Evolutionary conservation across 2,329 filamentous ascomycete genomes (phyloP).

Genomic region (Pseudofabraea citricarpa): DNA sequence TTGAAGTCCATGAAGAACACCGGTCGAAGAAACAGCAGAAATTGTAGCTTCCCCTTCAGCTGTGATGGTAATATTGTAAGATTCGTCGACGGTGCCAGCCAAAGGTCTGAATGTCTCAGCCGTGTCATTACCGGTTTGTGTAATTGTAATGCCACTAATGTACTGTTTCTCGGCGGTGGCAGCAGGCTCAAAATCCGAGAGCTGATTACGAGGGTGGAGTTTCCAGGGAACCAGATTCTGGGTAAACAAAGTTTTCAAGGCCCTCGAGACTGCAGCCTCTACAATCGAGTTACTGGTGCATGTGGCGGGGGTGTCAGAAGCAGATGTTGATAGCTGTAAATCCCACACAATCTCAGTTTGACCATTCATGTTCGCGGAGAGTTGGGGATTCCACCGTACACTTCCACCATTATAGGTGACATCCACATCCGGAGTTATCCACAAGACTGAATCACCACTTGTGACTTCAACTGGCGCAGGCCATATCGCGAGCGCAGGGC

Average conservation of each 20-base stretch:
- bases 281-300: slow-evolving; percentile 47
- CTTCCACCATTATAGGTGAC: slow-evolving; percentile 54
- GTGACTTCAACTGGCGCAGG: slow-evolving; percentile 47
- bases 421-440: slow-evolving; percentile 45
- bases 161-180: slow-evolving; percentile 37
- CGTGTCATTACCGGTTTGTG: slow-evolving; percentile 52
- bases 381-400: slow-evolving; percentile 44
- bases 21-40: slow-evolving; percentile 59
- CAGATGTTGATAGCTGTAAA: slow-evolving; percentile 14
- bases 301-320: slow-evolving; percentile 1
- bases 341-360: slow-evolving; percentile 22
- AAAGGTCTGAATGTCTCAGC: slow-evolving; percentile 52
- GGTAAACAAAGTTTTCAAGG: slow-evolving; percentile 59
- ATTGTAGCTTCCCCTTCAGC: slow-evolving; percentile 56
- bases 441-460: slow-evolving; percentile 47
- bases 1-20: slow-evolving; percentile 68
- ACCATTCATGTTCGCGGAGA: slow-evolving; percentile 18
- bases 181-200: slow-evolving; percentile 59
- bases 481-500: slow-evolving; percentile 44
- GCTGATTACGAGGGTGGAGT: slow-evolving; percentile 55
- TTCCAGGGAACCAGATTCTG: slow-evolving; percentile 75
- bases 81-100: slow-evolving; percentile 66
- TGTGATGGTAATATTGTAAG: slow-evolving; percentile 63
- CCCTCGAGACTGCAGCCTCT: slow-evolving; percentile 51
- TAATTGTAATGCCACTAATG: slow-evolving; percentile 57